phyloP scores from a whole-genome alignment of 768 basidiomycete species.

The Hygrocybe coccinea region DNA sequence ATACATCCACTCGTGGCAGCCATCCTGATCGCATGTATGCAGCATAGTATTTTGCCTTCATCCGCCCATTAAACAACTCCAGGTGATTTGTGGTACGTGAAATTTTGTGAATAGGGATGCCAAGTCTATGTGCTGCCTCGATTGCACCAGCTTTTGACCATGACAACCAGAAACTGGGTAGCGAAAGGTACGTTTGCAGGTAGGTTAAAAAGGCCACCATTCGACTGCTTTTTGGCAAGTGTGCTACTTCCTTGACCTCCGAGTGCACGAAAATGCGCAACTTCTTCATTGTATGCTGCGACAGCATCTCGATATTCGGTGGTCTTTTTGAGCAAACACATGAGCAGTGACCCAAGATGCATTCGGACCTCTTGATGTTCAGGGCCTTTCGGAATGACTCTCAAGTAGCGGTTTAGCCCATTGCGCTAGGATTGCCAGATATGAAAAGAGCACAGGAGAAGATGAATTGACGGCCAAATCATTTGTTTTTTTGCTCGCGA shows the following conservation, averaged over 20 bases:
- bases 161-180: conserved; percentile 20
- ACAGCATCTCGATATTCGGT: conserved; percentile 18
- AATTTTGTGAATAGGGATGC: conserved; percentile 17
- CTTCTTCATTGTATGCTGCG: conserved; percentile 13
- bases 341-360: conserved; percentile 9
- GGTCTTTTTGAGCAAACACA: conserved; percentile 21
- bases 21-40: conserved; percentile 21
- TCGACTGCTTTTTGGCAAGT: conserved; percentile 12
- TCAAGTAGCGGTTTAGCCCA: conserved; percentile 23
- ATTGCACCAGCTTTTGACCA: conserved; percentile 26
- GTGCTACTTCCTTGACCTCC: not conserved
- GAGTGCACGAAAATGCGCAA: conserved; percentile 14
- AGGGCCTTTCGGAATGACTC: conserved; percentile 23
- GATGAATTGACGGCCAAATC: conserved; percentile 18
- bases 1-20: conserved; percentile 10
- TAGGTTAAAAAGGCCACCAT: conserved; percentile 21
- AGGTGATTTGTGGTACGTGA: conserved; percentile 33
- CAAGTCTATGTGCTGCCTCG: conserved; percentile 14
- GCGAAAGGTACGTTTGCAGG: conserved; percentile 14
- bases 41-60: conserved; percentile 25
- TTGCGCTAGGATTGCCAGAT: conserved; percentile 32
- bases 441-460: conserved; percentile 35
- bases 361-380: conserved; percentile 14
- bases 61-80: conserved; percentile 31
- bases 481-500: conserved; percentile 17